Percentiles rank a stretch among this genome's conserved stretches.
phyloP scores from a whole-genome alignment of 257 asterid genomes.

The Solanum piurae region DNA sequence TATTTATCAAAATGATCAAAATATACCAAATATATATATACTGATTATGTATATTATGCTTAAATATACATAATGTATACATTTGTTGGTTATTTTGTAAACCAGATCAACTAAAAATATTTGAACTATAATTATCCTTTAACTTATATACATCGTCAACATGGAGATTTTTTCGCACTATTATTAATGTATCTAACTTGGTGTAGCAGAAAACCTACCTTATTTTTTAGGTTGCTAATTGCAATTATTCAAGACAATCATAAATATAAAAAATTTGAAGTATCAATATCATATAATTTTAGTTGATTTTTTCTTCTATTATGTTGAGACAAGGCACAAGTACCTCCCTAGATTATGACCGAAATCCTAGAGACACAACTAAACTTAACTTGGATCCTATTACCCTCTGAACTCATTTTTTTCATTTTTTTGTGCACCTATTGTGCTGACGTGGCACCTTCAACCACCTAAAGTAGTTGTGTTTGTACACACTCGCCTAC shows the following conservation, averaged over 20 bases:
- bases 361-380: too few relatives aligned
- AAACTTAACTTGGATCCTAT: too few relatives aligned
- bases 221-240: neutral
- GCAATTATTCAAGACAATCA: neutral
- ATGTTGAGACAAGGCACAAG: too few relatives aligned
- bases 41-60: neutral
- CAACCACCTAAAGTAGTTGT: too few relatives aligned
- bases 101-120: neutral
- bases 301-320: neutral
- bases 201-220: too few relatives aligned
- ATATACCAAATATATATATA: neutral
- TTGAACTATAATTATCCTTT: neutral
- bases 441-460: too few relatives aligned
- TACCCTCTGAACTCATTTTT: too few relatives aligned
- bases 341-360: too few relatives aligned
- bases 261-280: neutral
- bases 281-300: neutral
- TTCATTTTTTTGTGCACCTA: too few relatives aligned
- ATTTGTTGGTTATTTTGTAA: neutral
- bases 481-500: too few relatives aligned
- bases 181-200: neutral
- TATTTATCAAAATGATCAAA: neutral
- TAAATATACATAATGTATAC: neutral
- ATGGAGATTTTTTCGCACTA: neutral
- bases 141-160: neutral